Evolutionary conservation across 768 basidiomycete species (phyloP), one percentile per base, ranked within the genome.

Genomic region (Leccinum obscurum): DNA sequence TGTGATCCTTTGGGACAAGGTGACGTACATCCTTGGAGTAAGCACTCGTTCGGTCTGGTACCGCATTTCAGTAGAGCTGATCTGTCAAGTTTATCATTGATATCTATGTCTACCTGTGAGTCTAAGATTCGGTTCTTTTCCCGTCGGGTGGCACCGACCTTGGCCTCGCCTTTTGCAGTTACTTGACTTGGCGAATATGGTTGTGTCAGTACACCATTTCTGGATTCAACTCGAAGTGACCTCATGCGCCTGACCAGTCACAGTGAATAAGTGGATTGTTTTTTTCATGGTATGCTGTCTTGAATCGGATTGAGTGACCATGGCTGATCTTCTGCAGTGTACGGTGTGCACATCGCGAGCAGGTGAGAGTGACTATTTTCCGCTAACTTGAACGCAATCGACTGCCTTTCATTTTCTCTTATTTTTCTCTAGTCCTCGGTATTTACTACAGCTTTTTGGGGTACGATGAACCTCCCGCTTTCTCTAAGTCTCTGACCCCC

Each of bases 151-250:
- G 20, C 14, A 24, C 41, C 54, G 0, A 56, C 22, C 48, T 41
- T 24, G 17, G 6, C n/a, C 53, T 28, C 22, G 41, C 4, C 41
- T 1, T 44, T 14, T 5, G 2, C 41, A 72, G 70, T 3, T 71
- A 71, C 58, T 71, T 71, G 41, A 70, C 66, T 5, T 71, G 70
- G 70, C 59, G 70, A 4, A 59, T 71, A 66, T 71, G 70, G 71
- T 8, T 64, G 44, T 71, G 70, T 71, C 37, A 55, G 69, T 62
- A 37, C 17, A n/a, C 13, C 32, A 1, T 13, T 54, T 24, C 48
- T 2, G 30, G 7, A 8, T 6, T 58, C 37, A 26, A 3, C 15
- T 30, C 17, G 9, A 8, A 14, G 26, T 1, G 17, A 9, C 54
- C 61, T 70, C 52, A 70, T 26, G 0, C 0, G 0, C 50, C 55